These are phyloP conservation scores for Oryza glumipatula DNA, from an alignment of 176 grass and related monocot genomes.

Conservation along the genomic window DNA sequence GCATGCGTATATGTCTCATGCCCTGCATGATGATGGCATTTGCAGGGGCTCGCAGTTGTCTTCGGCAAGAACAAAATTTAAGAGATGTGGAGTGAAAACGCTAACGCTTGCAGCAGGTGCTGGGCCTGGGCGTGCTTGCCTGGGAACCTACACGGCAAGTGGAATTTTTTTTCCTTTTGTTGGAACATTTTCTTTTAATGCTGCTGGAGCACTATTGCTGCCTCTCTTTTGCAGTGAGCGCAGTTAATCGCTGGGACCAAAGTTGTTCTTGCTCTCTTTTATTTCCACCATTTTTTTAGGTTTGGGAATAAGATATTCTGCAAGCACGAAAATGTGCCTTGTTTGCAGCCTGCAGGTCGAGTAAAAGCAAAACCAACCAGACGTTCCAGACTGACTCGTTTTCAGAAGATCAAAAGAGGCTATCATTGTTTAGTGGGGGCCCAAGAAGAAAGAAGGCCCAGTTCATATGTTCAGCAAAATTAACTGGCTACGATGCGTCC, in stretches of 20 bases:
- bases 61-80: neutral
- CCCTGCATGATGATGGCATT: slow-evolving; percentile 14
- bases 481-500: neutral
- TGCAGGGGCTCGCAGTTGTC: slow-evolving; percentile 26
- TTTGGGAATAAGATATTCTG: neutral
- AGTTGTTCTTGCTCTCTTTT: neutral
- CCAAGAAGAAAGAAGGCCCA: neutral
- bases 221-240: neutral
- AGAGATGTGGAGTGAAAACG: neutral
- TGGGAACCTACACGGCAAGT: neutral
- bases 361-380: neutral
- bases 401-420: neutral
- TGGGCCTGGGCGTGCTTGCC: slow-evolving; percentile 35
- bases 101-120: slow-evolving; percentile 19
- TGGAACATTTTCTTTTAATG: slow-evolving; percentile 1
- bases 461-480: neutral
- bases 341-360: neutral
- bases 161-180: neutral
- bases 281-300: neutral
- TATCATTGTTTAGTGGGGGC: neutral
- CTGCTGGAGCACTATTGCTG: neutral
- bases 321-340: neutral
- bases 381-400: neutral
- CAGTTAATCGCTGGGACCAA: slow-evolving; percentile 16
- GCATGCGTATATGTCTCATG: slow-evolving; percentile 16